Conservation (phyloP, 2,329 filamentous ascomycete species). For the Cyphellophora europaea region DNA sequence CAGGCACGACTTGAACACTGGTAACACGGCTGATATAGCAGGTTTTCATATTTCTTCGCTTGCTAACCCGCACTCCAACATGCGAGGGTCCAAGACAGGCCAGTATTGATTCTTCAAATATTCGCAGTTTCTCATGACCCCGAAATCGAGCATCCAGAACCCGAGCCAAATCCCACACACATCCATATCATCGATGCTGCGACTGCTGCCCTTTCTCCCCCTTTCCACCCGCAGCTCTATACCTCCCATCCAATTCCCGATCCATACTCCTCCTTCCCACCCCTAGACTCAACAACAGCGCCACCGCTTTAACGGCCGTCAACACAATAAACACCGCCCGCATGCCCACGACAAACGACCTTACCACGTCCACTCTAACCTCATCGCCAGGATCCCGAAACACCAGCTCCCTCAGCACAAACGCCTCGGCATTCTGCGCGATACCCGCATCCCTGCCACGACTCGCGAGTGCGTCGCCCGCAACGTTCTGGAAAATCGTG, state of each 20-base stretch:
- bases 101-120: no score
- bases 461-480: constrained; percentile 22
- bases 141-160: no score
- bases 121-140: no score
- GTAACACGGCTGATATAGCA: no score
- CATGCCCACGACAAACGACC: constrained; percentile 5
- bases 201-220: no score
- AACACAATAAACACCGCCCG: constrained; percentile 7
- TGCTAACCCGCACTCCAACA: no score
- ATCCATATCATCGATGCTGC: no score
- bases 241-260: constrained; percentile 3
- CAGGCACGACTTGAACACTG: no score
- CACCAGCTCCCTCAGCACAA: constrained; percentile 2
- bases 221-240: constrained; percentile 1
- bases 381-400: not conserved
- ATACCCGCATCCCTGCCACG: constrained; percentile 7
- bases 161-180: no score
- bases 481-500: constrained; percentile 32
- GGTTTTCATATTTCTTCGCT: no score
- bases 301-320: constrained; percentile 4
- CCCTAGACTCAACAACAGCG: constrained; percentile 5
- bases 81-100: no score
- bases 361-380: constrained; percentile 3
- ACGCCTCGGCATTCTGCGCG: constrained; percentile 11
- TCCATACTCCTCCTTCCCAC: constrained; percentile 5